Percentiles rank a stretch among this genome's conserved stretches.
Evolutionary conservation across 2,329 filamentous ascomycete genomes (phyloP).

Genomic region (Domatiomyces catenatus): DNA sequence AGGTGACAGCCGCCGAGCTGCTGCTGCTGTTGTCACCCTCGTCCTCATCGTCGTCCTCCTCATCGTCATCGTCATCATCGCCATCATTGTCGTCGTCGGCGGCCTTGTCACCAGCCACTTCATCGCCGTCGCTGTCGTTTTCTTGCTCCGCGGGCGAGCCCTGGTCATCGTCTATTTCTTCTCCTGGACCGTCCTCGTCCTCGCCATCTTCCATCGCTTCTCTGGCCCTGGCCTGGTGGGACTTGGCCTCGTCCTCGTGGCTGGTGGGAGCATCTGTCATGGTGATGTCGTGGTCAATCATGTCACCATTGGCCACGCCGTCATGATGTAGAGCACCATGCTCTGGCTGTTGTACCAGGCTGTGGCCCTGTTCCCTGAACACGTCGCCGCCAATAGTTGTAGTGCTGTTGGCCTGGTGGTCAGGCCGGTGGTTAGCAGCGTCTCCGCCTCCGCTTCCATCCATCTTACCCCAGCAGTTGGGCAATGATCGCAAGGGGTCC

Average conservation of each 20-base stretch:
- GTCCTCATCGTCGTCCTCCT: constrained; percentile 10
- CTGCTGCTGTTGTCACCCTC: constrained; percentile 24
- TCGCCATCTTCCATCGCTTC: background rate
- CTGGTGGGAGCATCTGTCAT: constrained; percentile 5
- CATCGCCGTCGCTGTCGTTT: constrained; percentile 31
- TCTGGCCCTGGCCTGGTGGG: background rate
- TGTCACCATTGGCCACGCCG: constrained; percentile 5
- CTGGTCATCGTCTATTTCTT: background rate
- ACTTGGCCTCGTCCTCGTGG: constrained; percentile 4
- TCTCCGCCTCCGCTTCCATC: background rate
- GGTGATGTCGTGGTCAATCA: constrained; percentile 4
- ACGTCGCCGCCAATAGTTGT: background rate
- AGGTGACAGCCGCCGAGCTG: constrained; percentile 22
- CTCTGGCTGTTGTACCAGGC: constrained; percentile 8
- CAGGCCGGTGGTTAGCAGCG: background rate
- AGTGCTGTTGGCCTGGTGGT: background rate
- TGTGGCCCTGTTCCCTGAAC: background rate
- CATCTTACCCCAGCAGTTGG: background rate
- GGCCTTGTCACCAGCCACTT: constrained; percentile 23
- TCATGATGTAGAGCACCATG: constrained; percentile 9
- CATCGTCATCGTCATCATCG: background rate
- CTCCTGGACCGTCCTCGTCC: background rate
- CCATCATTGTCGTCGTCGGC: constrained; percentile 29
- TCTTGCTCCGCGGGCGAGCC: constrained; percentile 17
- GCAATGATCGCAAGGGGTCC: background rate